These are phyloP conservation scores for Microbotryum intermedium DNA, from an alignment of 1,284 basidiomycete species.

Conservation along the genomic window DNA sequence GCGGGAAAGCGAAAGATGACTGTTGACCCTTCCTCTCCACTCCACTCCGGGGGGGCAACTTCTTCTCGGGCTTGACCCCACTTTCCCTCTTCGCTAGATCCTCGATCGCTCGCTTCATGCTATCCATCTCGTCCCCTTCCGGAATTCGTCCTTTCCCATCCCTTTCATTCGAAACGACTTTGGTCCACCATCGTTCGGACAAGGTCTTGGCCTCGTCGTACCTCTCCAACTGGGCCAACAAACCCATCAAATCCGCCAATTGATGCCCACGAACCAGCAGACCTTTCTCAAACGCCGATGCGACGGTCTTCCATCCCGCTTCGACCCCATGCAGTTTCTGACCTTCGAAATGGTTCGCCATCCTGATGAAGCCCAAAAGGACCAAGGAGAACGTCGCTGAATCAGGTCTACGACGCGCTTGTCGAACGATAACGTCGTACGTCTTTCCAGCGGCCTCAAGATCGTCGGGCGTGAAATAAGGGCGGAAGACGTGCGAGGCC, in stretches of 20 bases:
- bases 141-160: no score
- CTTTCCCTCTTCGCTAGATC: no score
- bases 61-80: no score
- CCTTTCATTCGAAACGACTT: not conserved
- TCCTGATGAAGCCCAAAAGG: slow-evolving; percentile 15
- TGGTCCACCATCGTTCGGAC: not conserved
- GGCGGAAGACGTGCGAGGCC: slow-evolving; percentile 10
- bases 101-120: no score
- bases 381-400: slow-evolving; percentile 22
- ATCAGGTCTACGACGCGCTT: not conserved
- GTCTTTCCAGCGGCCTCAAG: slow-evolving; percentile 15
- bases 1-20: no score
- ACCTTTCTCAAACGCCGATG: not conserved
- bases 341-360: slow-evolving; percentile 4
- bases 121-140: no score
- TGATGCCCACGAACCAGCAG: not conserved
- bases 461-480: not conserved
- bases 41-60: no score
- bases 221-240: not conserved
- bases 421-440: slow-evolving; percentile 15
- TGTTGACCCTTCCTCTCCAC: no score
- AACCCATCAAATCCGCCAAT: not conserved
- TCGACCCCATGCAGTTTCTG: not conserved
- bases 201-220: not conserved
- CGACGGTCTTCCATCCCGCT: not conserved